A percentile compares a stretch with the other conserved stretches of the same genome.
These are phyloP conservation scores for Salix suchowensis DNA, from an alignment of 345 rosid species.

Conservation along the genomic window DNA sequence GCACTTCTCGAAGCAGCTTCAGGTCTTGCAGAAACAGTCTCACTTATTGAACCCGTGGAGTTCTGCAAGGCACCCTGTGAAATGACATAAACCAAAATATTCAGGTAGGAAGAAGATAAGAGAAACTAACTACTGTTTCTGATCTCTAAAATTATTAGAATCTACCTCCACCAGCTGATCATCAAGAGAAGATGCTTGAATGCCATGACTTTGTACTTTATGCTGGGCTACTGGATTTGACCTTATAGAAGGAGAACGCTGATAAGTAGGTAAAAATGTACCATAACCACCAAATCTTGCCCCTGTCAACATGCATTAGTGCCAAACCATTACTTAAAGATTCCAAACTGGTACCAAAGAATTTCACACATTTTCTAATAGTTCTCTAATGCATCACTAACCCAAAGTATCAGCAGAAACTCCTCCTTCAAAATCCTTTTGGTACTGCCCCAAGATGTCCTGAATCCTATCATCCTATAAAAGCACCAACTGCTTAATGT, in stretches of 20 bases:
- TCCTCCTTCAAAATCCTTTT: slow-evolving; percentile 87
- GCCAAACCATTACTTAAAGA: background rate
- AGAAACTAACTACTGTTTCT: background rate
- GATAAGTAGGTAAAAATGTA: slow-evolving; percentile 69
- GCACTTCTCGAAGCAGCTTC: slow-evolving; percentile 31
- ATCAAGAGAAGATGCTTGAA: background rate
- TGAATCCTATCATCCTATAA: slow-evolving; percentile 69
- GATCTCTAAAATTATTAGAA: background rate
- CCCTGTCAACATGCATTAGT: slow-evolving; percentile 43
- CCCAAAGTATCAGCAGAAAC: slow-evolving; percentile 85
- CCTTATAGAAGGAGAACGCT: slow-evolving; percentile 48
- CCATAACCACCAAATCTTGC: slow-evolving; percentile 92
- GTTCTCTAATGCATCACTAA: slow-evolving; percentile 37
- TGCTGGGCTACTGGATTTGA: background rate
- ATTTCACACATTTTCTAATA: background rate
- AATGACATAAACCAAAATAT: background rate
- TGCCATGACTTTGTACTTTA: slow-evolving; percentile 20
- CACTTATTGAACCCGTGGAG: background rate
- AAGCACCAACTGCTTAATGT: background rate
- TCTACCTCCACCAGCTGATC: slow-evolving; percentile 49
- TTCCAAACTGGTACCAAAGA: background rate
- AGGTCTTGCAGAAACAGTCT: slow-evolving; percentile 31
- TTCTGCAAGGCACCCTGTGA: background rate
- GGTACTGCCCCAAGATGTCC: slow-evolving; percentile 72
- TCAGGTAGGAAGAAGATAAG: background rate